Percentiles rank a stretch among this genome's conserved stretches.
phyloP scores from a whole-genome alignment of 2,329 filamentous ascomycete species.

The Rhinocladiella similis region DNA sequence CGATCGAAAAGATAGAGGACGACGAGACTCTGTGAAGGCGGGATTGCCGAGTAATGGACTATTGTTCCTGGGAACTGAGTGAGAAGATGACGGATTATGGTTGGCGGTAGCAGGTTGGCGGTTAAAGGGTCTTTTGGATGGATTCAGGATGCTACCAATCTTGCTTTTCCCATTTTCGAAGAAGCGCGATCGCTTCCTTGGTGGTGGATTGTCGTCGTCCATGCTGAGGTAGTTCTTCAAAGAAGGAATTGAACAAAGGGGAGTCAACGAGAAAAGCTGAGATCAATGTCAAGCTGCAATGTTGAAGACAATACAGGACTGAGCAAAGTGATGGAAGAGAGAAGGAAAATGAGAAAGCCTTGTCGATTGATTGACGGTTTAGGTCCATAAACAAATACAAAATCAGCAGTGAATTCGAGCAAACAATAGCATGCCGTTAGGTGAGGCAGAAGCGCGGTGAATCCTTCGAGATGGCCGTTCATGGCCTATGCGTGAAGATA shows the following conservation, averaged over 20 bases:
- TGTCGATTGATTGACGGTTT: neutral
- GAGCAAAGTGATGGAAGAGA: too few species aligned
- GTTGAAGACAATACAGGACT: too few species aligned
- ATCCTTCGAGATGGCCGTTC: too few species aligned
- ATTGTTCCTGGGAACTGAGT: neutral
- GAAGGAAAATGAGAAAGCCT: too few species aligned
- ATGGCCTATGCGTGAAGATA: too few species aligned
- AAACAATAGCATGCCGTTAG: too few species aligned
- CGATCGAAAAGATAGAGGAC: neutral
- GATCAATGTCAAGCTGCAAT: neutral
- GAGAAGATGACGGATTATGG: neutral
- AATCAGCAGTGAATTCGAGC: too few species aligned
- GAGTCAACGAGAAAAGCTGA: neutral
- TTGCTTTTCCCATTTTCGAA: conserved; percentile 25
- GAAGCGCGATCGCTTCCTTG: conserved; percentile 26
- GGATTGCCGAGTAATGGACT: neutral
- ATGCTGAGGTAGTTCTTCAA: conserved; percentile 12
- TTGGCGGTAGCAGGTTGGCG: neutral
- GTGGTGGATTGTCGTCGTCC: conserved; percentile 24
- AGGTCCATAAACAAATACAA: too few species aligned
- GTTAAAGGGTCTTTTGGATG: conserved; percentile 4
- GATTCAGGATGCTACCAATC: conserved; percentile 18
- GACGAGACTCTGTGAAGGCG: neutral
- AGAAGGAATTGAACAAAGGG: neutral
- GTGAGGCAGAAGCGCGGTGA: neutral